phyloP scores from a whole-genome alignment of 2,329 filamentous ascomycete species.

The Claviceps sp. region DNA sequence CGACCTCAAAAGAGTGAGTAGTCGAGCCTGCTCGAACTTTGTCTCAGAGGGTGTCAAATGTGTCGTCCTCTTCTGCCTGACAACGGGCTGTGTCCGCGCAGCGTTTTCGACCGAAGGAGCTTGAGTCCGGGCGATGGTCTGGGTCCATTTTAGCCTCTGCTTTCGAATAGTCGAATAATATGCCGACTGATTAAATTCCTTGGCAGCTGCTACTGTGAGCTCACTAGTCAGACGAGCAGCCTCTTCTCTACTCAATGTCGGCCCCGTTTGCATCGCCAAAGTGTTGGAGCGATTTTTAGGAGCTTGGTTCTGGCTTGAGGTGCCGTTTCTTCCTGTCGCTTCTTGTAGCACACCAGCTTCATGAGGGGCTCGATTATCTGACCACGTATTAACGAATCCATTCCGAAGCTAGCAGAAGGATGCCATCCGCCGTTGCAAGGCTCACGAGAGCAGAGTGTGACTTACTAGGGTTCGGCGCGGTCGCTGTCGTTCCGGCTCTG shows the following conservation, averaged over 20 bases:
- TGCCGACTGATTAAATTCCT: constrained; percentile 37
- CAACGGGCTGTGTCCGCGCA: not conserved
- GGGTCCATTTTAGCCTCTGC: constrained; percentile 3
- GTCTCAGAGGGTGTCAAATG: constrained; percentile 28
- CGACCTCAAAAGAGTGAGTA: constrained; percentile 42
- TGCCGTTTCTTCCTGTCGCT: constrained; percentile 34
- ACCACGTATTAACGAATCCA: not conserved
- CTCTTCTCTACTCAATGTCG: constrained; percentile 34
- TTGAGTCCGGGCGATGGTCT: not conserved
- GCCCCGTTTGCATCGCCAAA: constrained; percentile 48
- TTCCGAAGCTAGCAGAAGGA: not conserved
- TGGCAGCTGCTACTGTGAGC: constrained; percentile 44
- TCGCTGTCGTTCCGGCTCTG: not conserved
- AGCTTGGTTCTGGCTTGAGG: constrained; percentile 48
- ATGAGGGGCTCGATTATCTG: not conserved
- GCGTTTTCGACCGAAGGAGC: not conserved
- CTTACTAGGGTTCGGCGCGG: not conserved
- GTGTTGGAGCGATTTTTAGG: constrained; percentile 46
- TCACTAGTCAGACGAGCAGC: constrained; percentile 49
- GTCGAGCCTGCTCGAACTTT: constrained; percentile 45
- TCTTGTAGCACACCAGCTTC: constrained; percentile 10
- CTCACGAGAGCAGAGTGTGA: not conserved
- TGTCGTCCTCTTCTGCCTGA: constrained; percentile 5
- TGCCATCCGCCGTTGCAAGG: not conserved
- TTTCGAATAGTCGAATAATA: constrained; percentile 33